Conservation (phyloP, 495 filamentous ascomycete species). For the Usnea hakonensis region DNA sequence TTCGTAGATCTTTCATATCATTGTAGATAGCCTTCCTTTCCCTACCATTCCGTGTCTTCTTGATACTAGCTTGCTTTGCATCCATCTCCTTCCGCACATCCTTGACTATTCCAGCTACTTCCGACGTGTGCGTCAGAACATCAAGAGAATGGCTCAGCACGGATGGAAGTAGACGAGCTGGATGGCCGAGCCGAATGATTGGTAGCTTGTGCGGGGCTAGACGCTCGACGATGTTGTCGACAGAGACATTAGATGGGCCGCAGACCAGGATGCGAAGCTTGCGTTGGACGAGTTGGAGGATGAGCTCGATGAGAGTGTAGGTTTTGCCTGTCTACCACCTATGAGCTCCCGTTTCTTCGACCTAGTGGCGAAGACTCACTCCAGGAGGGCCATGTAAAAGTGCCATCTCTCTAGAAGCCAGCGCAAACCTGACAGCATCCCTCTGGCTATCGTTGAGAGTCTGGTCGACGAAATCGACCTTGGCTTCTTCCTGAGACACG, state of each 20-base stretch:
- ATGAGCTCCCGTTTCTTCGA: not conserved
- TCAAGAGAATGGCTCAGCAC: conserved; percentile 87
- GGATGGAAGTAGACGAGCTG: conserved; percentile 80
- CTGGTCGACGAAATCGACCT: conserved; percentile 67
- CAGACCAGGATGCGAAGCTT: conserved; percentile 78
- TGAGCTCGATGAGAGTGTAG: conserved; percentile 91
- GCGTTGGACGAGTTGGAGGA: conserved; percentile 70
- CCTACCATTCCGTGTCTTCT: conserved; percentile 72
- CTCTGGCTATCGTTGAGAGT: conserved; percentile 85
- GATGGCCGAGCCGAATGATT: conserved; percentile 85
- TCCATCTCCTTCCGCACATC: conserved; percentile 93
- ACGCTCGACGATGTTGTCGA: conserved; percentile 98
- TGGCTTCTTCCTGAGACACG: conserved; percentile 33
- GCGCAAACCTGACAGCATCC: conserved; percentile 80
- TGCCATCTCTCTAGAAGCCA: conserved; percentile 75
- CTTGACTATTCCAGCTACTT: conserved; percentile 81
- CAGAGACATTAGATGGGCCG: conserved; percentile 90
- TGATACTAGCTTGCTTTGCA: conserved; percentile 76
- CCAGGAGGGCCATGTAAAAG: conserved; percentile 94
- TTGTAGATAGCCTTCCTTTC: conserved; percentile 78
- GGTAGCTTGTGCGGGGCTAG: conserved; percentile 75
- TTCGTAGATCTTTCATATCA: conserved; percentile 74
- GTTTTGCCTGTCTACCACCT: conserved; percentile 77
- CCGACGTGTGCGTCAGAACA: conserved; percentile 82
- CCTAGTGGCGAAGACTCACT: conserved; percentile 29